Base-by-base conservation (phyloP, 129 eudicot species). In the Cynara cardunculus region DNA sequence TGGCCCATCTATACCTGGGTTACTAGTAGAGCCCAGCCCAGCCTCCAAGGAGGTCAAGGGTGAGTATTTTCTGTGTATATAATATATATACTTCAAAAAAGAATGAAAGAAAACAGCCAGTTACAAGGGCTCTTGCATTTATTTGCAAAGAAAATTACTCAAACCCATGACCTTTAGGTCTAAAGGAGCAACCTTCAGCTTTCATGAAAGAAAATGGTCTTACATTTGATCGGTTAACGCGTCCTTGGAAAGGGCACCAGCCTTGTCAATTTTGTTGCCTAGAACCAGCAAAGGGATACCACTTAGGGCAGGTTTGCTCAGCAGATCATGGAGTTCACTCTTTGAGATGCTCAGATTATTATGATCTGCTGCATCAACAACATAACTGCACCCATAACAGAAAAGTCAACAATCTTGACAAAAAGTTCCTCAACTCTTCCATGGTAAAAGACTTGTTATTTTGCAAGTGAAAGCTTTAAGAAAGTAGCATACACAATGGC, bases 311-410 rank as follows among this genome's bases (percentile, higher is more conserved):
- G 94, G 87, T 69, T 95, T 95, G 88, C 93, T 88, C 77, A 95
- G 86, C 80, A 95, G 87, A 87, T 95, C 99, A 79, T 92, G 99
- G 56, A 95, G 97, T 83, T 95, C 99, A 56, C 97, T 87, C 79
- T 84, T 92, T 69, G 99, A 95, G 83, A 87, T 84, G 89, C 89
- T 95, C 44, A 95, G 77, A 81, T 95, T 95, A 73, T 95, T 97
- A 19, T 89, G 97, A 81, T 95, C 99, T 14, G 99, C 99, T 62
- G 99, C 99, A 81, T 95, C 99, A 81, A 95, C 99, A 25, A 95
- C 99, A 79, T 95, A 95, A 32, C 99, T 95, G 94, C 84, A 81
- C 62, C 65, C 24, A 56, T 56, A 56, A 56, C 25, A n/a, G 65
- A 56, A 18, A 53, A 53, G 22, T 53, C 64, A 53, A 70, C 72